A percentile compares a stretch with the other conserved stretches of the same genome.
phyloP scores from a whole-genome alignment of 768 basidiomycete species.

The Pleurotus citrinopileatus region DNA sequence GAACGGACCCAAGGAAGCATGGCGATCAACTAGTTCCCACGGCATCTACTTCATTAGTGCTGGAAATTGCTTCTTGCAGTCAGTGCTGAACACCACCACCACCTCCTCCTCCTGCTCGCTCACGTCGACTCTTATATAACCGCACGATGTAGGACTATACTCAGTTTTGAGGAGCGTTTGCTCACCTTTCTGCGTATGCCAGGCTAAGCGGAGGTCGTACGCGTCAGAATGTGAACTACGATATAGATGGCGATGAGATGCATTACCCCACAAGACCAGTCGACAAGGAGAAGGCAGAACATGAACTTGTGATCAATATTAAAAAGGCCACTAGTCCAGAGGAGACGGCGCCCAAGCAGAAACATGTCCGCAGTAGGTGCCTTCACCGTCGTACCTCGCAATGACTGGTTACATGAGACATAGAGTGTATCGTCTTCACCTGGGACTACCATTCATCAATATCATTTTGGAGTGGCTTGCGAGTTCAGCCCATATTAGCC shows the following conservation, averaged over 20 bases:
- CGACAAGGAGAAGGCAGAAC: conserved; percentile 97
- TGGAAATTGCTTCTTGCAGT: not conserved
- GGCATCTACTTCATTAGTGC: conserved; percentile 5
- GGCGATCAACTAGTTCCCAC: conserved; percentile 10
- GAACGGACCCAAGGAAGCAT: conserved; percentile 9
- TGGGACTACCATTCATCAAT: conserved; percentile 99
- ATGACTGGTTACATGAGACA: conserved; percentile 11
- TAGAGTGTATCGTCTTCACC: conserved; percentile 98
- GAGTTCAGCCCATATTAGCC: conserved; percentile 94
- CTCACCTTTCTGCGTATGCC: not conserved
- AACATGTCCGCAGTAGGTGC: conserved; percentile 93
- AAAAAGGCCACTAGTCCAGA: conserved; percentile 98
- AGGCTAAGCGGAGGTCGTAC: conserved; percentile 40
- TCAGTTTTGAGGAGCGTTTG: not conserved
- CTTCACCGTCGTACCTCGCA: conserved; percentile 5
- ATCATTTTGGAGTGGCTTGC: conserved; percentile 95
- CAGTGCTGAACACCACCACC: not conserved
- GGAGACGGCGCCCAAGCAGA: conserved; percentile 97
- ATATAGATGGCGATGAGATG: conserved; percentile 71
- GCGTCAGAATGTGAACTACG: conserved; percentile 43
- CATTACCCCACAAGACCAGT: conserved; percentile 97
- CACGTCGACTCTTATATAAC: not conserved
- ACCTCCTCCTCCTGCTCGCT: not conserved
- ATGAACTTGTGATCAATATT: conserved; percentile 90
- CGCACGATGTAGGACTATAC: conserved; percentile 8